Conservation (phyloP, 2,329 filamentous ascomycete species). For the Fusarium sp. region DNA sequence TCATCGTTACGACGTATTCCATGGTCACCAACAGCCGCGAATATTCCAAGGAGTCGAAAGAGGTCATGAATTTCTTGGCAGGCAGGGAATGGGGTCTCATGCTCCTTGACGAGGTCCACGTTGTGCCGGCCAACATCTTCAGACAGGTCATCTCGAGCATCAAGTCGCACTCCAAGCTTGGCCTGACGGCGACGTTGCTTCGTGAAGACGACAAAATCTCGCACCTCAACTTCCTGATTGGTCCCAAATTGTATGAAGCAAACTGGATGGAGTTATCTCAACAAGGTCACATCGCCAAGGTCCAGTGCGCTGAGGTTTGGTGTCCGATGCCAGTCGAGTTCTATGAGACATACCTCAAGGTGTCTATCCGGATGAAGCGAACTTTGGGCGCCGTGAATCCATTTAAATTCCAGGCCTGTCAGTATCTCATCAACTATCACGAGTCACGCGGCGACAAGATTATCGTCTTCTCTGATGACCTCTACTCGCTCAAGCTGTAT, state of each 20-base stretch:
- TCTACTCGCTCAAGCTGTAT: slow-evolving; percentile 84
- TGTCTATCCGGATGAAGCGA: slow-evolving; percentile 51
- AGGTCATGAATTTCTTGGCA: slow-evolving; percentile 90
- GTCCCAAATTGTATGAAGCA: slow-evolving; percentile 91
- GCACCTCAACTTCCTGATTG: slow-evolving; percentile 91
- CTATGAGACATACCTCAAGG: slow-evolving; percentile 83
- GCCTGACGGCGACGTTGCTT: slow-evolving; percentile 85
- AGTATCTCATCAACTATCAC: slow-evolving; percentile 93
- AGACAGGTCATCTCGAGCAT: slow-evolving; percentile 85
- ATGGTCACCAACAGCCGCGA: slow-evolving; percentile 88
- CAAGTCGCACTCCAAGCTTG: slow-evolving; percentile 88
- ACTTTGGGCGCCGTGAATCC: slow-evolving; percentile 89
- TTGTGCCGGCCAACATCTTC: slow-evolving; percentile 91
- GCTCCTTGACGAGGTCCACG: slow-evolving; percentile 92
- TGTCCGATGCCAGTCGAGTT: slow-evolving; percentile 96
- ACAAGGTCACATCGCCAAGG: slow-evolving; percentile 89
- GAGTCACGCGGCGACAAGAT: slow-evolving; percentile 91
- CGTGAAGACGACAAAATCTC: slow-evolving; percentile 95
- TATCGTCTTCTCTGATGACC: slow-evolving; percentile 94
- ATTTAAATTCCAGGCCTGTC: slow-evolving; percentile 89
- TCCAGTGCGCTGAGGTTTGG: slow-evolving; percentile 95
- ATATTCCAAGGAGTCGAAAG: slow-evolving; percentile 83
- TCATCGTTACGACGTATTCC: slow-evolving; percentile 91
- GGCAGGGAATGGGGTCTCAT: slow-evolving; percentile 90
- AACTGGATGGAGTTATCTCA: slow-evolving; percentile 97